phyloP scores from a whole-genome alignment of 345 rosid species.

The Diplotaxis tenuifolia region DNA sequence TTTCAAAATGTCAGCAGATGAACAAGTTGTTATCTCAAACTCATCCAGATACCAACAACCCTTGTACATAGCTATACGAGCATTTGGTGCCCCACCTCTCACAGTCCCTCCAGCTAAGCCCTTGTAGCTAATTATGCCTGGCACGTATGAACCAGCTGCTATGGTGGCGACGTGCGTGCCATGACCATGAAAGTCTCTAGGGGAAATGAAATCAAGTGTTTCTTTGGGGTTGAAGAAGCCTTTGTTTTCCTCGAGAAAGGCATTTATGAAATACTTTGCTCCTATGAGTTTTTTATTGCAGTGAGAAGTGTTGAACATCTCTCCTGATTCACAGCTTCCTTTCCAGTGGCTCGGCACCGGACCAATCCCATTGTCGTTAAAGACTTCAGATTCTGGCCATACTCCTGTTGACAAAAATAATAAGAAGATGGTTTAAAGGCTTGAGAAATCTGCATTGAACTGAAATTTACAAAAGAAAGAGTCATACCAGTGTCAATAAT shows the following conservation, averaged over 20 bases:
- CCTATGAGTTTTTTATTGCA: slow-evolving; percentile 61
- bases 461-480: not conserved
- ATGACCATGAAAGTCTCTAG: slow-evolving; percentile 51
- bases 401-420: slow-evolving; percentile 23
- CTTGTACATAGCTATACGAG: slow-evolving; percentile 53
- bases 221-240: slow-evolving; percentile 39
- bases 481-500: slow-evolving; percentile 35
- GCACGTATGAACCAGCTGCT: slow-evolving; percentile 45
- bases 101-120: slow-evolving; percentile 47
- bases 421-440: not conserved
- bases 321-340: slow-evolving; percentile 35
- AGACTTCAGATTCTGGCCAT: slow-evolving; percentile 32
- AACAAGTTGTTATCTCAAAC: not conserved
- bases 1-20: slow-evolving; percentile 47
- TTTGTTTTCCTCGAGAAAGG: slow-evolving; percentile 32
- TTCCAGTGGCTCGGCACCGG: slow-evolving; percentile 28
- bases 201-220: slow-evolving; percentile 44
- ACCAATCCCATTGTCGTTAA: slow-evolving; percentile 26
- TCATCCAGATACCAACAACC: slow-evolving; percentile 47
- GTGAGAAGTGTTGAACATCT: slow-evolving; percentile 21
- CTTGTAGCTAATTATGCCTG: slow-evolving; percentile 41
- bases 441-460: not conserved
- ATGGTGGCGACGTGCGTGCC: slow-evolving; percentile 56
- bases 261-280: slow-evolving; percentile 49
- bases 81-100: slow-evolving; percentile 45